Conservation (phyloP, 202 grass and related monocot species). For the Hordeum pubiflorum region DNA sequence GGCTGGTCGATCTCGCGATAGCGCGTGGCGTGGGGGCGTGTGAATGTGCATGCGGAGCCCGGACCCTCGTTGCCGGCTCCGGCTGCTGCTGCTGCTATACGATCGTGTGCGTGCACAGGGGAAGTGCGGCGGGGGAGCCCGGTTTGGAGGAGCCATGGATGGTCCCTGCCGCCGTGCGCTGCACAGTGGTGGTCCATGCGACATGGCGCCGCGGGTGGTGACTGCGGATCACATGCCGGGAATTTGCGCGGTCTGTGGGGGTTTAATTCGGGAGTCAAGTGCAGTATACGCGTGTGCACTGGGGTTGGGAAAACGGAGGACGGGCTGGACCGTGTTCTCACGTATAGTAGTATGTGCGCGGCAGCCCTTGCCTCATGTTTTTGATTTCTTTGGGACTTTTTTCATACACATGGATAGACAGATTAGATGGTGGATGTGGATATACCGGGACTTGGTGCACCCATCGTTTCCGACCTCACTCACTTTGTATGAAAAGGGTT, state of each 20-base stretch:
- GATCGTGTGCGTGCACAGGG: neutral
- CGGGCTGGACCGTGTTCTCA: neutral
- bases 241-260: neutral
- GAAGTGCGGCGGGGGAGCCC: neutral
- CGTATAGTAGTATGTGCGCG: neutral
- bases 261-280: neutral
- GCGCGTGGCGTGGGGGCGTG: neutral
- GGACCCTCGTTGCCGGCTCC: neutral
- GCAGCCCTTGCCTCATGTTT: neutral
- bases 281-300: neutral
- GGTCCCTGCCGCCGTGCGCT: conserved; percentile 1
- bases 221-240: neutral
- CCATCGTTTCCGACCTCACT: neutral
- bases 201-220: neutral
- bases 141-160: neutral
- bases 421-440: neutral
- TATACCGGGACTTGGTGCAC: neutral
- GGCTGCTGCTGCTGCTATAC: neutral
- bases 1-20: neutral
- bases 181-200: neutral
- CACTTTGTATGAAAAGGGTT: neutral
- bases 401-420: neutral
- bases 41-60: neutral
- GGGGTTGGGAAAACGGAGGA: neutral
- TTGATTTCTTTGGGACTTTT: neutral